Conservation (phyloP, 192 early-diverging fungal genomes). For the Jimgerdemannia flammicorona region DNA sequence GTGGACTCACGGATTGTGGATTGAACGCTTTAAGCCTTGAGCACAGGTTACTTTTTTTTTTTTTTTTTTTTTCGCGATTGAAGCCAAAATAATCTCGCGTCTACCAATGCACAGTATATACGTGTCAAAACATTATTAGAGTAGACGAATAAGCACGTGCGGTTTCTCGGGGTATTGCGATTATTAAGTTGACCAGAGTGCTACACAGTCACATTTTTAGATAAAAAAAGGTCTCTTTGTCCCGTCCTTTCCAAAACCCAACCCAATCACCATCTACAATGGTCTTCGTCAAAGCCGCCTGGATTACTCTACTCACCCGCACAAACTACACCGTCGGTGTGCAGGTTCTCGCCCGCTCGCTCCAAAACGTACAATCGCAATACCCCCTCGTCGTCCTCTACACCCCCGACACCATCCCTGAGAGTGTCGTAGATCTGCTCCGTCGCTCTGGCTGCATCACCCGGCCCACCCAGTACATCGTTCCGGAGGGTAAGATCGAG, state of each 20-base stretch:
- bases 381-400: slow-evolving; percentile 33
- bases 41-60: no score
- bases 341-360: not conserved
- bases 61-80: no score
- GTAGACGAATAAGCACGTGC: no score
- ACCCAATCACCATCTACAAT: not conserved
- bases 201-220: no score
- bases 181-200: no score
- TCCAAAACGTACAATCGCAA: not conserved
- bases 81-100: no score
- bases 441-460: slow-evolving; percentile 7
- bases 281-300: not conserved
- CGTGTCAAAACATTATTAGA: no score
- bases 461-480: slow-evolving; percentile 13
- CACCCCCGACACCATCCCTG: slow-evolving; percentile 13
- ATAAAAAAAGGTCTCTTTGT: no score
- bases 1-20: no score
- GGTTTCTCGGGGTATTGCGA: no score
- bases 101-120: not conserved
- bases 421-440: slow-evolving; percentile 1
- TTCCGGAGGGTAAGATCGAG: slow-evolving; percentile 8
- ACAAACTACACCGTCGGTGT: not conserved
- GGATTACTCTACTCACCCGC: not conserved
- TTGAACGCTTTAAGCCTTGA: no score
- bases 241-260: not conserved